phyloP scores from a whole-genome alignment of 2,329 filamentous ascomycete genomes.

The Leptodontidium sp. region DNA sequence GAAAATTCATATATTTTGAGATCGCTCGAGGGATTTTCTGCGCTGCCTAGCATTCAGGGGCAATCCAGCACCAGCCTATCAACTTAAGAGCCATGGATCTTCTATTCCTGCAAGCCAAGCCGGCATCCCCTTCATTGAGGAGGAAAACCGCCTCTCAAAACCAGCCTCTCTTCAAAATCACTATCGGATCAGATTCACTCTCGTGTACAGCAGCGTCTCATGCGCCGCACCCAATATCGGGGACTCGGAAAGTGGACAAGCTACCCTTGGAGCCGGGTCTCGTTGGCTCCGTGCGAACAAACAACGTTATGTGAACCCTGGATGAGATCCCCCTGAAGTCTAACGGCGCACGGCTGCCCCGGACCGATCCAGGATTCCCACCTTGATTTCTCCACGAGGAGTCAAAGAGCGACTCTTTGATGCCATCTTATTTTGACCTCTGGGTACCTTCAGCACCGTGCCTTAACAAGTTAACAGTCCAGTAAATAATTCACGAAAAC shows the following conservation, averaged over 20 bases:
- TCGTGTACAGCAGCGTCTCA: not conserved
- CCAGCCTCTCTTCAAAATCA: too few relatives aligned
- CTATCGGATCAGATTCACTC: not conserved
- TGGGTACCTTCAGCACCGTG: too few relatives aligned
- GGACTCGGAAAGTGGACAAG: not conserved
- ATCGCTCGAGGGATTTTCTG: not conserved
- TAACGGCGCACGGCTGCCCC: too few relatives aligned
- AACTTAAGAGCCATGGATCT: too few relatives aligned
- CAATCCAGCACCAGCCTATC: not conserved
- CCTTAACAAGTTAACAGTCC: too few relatives aligned
- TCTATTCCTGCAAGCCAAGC: not conserved
- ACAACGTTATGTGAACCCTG: not conserved
- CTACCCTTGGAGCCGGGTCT: too few relatives aligned
- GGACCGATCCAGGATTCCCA: too few relatives aligned
- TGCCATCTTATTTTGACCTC: too few relatives aligned
- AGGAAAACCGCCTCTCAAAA: not conserved
- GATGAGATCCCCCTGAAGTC: too few relatives aligned
- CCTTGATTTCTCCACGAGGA: not conserved
- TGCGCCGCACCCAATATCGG: not conserved
- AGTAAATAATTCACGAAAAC: too few relatives aligned
- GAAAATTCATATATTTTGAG: too few relatives aligned
- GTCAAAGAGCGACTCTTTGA: not conserved
- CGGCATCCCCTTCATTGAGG: not conserved
- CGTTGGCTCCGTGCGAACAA: too few relatives aligned
- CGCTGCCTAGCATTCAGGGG: not conserved